These are phyloP conservation scores for Suillus placidus DNA, from an alignment of 768 basidiomycete genomes.

Conservation along the genomic window DNA sequence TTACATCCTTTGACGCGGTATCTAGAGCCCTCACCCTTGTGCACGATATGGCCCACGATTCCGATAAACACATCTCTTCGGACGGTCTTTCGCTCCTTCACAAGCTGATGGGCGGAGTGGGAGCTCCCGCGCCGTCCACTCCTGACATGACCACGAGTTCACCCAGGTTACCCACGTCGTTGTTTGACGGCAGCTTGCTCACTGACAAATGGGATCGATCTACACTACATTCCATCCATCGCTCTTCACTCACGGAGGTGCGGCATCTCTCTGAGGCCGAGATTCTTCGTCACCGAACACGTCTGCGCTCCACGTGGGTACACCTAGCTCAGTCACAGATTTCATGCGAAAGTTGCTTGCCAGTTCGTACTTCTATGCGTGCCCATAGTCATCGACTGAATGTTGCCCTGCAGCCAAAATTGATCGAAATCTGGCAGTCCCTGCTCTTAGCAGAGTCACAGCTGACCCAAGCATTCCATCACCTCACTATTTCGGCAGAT, in stretches of 20 bases:
- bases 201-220: slow-evolving; percentile 25
- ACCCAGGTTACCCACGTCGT: slow-evolving; percentile 25
- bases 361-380: slow-evolving; percentile 27
- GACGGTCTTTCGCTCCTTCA: slow-evolving; percentile 41
- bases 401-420: slow-evolving; percentile 34
- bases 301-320: slow-evolving; percentile 43
- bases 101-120: slow-evolving; percentile 36
- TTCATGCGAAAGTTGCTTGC: slow-evolving; percentile 18
- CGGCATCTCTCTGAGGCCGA: slow-evolving; percentile 42
- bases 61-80: slow-evolving; percentile 26
- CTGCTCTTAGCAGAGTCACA: slow-evolving; percentile 55
- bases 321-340: slow-evolving; percentile 23
- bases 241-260: slow-evolving; percentile 28
- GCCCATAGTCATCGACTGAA: slow-evolving; percentile 10
- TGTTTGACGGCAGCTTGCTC: slow-evolving; percentile 52
- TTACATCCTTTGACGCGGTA: slow-evolving; percentile 27
- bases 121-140: neutral
- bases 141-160: neutral
- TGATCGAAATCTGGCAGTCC: slow-evolving; percentile 55
- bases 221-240: slow-evolving; percentile 29
- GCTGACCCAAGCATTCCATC: slow-evolving; percentile 41
- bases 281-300: slow-evolving; percentile 33
- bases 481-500: slow-evolving; percentile 37
- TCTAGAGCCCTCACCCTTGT: slow-evolving; percentile 41
- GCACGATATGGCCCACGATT: slow-evolving; percentile 38